Evolutionary conservation across 345 rosid species (phyloP).

Genomic region (Acer campestre): DNA sequence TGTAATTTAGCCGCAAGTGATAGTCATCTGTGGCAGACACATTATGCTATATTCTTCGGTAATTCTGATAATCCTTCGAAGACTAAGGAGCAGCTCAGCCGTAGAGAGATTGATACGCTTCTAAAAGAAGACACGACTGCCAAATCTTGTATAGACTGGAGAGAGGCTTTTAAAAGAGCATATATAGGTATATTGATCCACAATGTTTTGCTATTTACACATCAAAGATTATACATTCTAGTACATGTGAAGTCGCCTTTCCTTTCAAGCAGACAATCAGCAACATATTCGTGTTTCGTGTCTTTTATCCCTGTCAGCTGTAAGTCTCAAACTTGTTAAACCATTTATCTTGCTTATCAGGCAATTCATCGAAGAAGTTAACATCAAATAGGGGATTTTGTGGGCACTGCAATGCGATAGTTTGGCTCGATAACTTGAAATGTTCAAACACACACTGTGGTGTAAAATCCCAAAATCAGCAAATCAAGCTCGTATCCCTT

Average conservation of each 20-base stretch:
- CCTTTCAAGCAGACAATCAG: neutral
- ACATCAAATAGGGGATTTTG: slow-evolving; percentile 66
- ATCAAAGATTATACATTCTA: too few species aligned
- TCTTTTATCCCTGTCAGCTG: neutral
- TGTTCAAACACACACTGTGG: slow-evolving; percentile 35
- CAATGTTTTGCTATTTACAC: neutral
- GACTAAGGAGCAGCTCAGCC: slow-evolving; percentile 7
- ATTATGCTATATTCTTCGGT: slow-evolving; percentile 42
- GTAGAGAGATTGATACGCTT: neutral
- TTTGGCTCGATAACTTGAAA: slow-evolving; percentile 55
- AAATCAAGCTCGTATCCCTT: slow-evolving; percentile 40
- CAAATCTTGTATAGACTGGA: slow-evolving; percentile 48
- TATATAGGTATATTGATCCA: slow-evolving; percentile 43
- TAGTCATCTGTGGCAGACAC: slow-evolving; percentile 57
- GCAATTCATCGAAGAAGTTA: slow-evolving; percentile 40
- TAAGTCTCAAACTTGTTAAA: neutral
- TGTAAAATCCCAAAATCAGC: slow-evolving; percentile 14
- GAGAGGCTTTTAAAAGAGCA: slow-evolving; percentile 55
- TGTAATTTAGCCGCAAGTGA: slow-evolving; percentile 75
- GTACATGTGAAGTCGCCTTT: neutral
- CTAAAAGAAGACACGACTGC: slow-evolving; percentile 9
- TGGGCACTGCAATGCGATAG: slow-evolving; percentile 46
- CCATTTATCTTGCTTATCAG: slow-evolving; percentile 29
- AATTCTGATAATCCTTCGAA: slow-evolving; percentile 19
- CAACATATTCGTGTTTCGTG: neutral